Percentiles rank a stretch among this genome's conserved stretches.
Evolutionary conservation across 768 basidiomycete genomes (phyloP).

Genomic region (Piloderma croceum): DNA sequence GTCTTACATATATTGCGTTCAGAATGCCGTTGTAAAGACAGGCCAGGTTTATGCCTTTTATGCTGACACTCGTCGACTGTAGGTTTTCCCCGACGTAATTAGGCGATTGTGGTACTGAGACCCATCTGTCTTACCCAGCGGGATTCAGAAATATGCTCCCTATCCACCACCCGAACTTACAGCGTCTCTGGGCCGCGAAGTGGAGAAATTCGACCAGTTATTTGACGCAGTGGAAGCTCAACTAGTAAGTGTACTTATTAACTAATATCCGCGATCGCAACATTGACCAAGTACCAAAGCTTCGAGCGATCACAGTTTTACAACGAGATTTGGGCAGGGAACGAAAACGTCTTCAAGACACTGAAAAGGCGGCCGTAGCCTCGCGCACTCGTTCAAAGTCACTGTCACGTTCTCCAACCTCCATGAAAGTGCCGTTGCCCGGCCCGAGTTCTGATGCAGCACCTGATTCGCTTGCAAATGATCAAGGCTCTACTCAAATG

Average conservation of each 20-base stretch:
- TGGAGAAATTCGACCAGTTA: constrained; percentile 75
- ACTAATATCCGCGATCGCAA: constrained; percentile 1
- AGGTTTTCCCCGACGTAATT: constrained; percentile 18
- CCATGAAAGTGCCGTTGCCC: constrained; percentile 20
- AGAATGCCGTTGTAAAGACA: constrained; percentile 66
- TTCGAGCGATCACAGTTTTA: constrained; percentile 65
- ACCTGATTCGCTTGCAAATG: neutral
- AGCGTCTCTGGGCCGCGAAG: constrained; percentile 60
- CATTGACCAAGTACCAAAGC: constrained; percentile 32
- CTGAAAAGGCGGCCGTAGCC: constrained; percentile 38
- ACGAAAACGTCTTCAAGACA: constrained; percentile 46
- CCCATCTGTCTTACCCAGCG: constrained; percentile 31
- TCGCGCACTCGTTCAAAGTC: constrained; percentile 19
- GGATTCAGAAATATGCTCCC: constrained; percentile 50
- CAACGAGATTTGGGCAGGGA: constrained; percentile 65
- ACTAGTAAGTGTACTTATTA: constrained; percentile 56
- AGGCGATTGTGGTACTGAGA: neutral
- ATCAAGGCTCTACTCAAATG: constrained; percentile 8
- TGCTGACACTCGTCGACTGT: constrained; percentile 61
- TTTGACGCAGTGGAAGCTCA: constrained; percentile 74
- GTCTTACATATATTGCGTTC: constrained; percentile 4
- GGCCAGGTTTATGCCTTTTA: constrained; percentile 70
- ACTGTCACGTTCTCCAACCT: constrained; percentile 20
- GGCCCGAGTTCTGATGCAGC: constrained; percentile 11
- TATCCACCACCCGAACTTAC: constrained; percentile 62